Base-by-base conservation (phyloP, 345 rosid species). In the Noccaea bulbosa region DNA sequence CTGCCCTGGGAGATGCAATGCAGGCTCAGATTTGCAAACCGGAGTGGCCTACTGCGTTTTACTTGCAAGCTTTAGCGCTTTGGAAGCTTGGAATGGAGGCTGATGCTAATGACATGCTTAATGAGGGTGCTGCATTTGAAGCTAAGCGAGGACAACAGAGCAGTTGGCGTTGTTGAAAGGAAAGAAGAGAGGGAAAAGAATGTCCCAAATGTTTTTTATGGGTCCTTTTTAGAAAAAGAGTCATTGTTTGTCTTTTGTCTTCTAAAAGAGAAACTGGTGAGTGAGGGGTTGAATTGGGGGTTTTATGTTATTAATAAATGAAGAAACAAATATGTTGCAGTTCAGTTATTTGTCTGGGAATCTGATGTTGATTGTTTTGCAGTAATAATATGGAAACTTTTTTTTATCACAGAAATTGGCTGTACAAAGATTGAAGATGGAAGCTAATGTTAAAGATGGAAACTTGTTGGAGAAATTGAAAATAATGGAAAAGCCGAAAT, bases 41-140 rank as follows among this genome's bases (percentile, higher is more conserved):
- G 0, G 96, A 89, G 76, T 93, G 97, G 97, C 95, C 96, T 6
- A 89, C 95, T 9, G 98, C 98, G 12, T 93, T 93, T 83, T 93
- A 93, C 79, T 62, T 91, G 84, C 98, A 93, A 76, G 96, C 98
- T 38, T 84, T 93, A 54, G 98, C 97, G 9, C 92, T 93, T 16
- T 89, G 88, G 4, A 89, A 91, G 83, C 96, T 91, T 15, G 96
- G 93, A 71, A 91, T 91, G 96, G 95, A 91, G 78, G 86, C 84
- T 2, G 98, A 93, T 66, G 98, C 97, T 11, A 90, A 86, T 53
- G 97, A 91, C 78, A 93, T 93, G 98, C 90, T 93, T 43, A 83
- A 83, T 8, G 96, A 91, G 4, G 98, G 98, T 27, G 95, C 98
- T 50, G 75, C 87, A 49, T 83, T 86, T 2, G 97, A 91, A 67